Base-by-base conservation (phyloP, 2,329 filamentous ascomycete genomes). In the Onygenales sp. region DNA sequence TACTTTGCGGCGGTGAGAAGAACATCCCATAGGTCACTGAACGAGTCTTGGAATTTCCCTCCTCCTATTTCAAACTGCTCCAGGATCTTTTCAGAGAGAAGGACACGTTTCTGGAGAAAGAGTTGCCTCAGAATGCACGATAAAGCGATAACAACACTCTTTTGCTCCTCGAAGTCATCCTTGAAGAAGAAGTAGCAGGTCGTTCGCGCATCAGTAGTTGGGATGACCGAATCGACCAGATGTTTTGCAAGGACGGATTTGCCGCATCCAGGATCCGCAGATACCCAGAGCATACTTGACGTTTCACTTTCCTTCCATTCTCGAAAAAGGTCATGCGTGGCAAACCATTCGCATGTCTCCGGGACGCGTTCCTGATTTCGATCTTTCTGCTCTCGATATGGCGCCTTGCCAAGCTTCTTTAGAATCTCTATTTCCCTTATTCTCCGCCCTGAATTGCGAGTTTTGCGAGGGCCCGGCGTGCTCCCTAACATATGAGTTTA, bases 171-270 rank as follows among this genome's bases (percentile, higher is more conserved):
- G 31, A 65, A 66, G 47, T 65, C 63, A n/a, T 74, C 71, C 38
- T 74, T 74, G 63, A 75, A 75, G 58, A 75, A 76, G 60, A 74
- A 76, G 50, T 74, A 75, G 48, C 68, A 72, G 3, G 59, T 61
- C 0, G 60, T 67, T 14, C 58, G 60, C 0, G 50, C 51, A 1
- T 43, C 14, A 0, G 38, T 59, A 0, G 32, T 58, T 0, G 49
- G 51, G 2, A 74, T 54, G 0, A 64, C 50, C 0, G 58, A 13
- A 31, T 75, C 70, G 0, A 70, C 59, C 1, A 76, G 55, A 36
- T 65, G 63, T 54, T 59, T 71, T 10, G 68, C 62, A 1, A 76
- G 56, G 7, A 75, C 73, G 0, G 74, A 75, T 56, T 76, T 75
- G 7, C 72, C 73, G 43, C 70, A 74, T 0, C 73, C 73, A 2